Percentiles rank a stretch among this genome's conserved stretches.
phyloP scores from a whole-genome alignment of 441 rosid genomes.

The Capsella rubella region DNA sequence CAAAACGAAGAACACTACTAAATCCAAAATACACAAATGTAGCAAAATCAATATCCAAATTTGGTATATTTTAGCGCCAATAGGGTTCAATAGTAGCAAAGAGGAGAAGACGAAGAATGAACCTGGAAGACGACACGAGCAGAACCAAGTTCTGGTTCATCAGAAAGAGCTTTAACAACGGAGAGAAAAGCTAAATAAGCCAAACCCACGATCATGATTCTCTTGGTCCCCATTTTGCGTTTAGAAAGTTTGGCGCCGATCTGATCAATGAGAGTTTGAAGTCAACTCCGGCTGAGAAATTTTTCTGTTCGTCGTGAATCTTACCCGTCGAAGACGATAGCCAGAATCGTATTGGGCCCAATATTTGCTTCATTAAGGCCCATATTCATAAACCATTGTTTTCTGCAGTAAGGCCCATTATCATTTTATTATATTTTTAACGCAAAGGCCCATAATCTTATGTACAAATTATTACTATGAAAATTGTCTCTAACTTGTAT shows the following conservation, averaged over 20 bases:
- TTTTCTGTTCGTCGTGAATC: conserved; percentile 12
- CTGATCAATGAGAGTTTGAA: conserved; percentile 29
- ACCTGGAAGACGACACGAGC: conserved; percentile 96
- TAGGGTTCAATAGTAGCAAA: not conserved
- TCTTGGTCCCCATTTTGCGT: conserved; percentile 41
- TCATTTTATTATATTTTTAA: not conserved
- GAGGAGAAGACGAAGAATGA: not conserved
- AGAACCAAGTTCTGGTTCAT: conserved; percentile 72
- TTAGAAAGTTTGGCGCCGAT: conserved; percentile 37
- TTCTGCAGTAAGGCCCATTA: conserved; percentile 3
- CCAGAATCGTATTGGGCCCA: conserved; percentile 30
- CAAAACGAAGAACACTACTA: not conserved
- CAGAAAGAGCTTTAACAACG: conserved; percentile 44
- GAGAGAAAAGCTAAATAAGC: conserved; percentile 38
- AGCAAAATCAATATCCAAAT: not conserved
- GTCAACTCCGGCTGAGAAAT: conserved; percentile 37
- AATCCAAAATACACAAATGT: not conserved
- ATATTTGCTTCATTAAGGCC: conserved; percentile 10
- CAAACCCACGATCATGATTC: conserved; percentile 30
- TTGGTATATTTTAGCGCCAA: not conserved
- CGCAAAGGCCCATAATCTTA: conserved; percentile 1
- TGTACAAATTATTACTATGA: not conserved
- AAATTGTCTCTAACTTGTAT: too few species aligned
- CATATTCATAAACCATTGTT: not conserved
- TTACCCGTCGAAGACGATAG: conserved; percentile 30